Evolutionary conservation across 352 stramenopile species (phyloP).

Genomic region (Pythium phragmitis): DNA sequence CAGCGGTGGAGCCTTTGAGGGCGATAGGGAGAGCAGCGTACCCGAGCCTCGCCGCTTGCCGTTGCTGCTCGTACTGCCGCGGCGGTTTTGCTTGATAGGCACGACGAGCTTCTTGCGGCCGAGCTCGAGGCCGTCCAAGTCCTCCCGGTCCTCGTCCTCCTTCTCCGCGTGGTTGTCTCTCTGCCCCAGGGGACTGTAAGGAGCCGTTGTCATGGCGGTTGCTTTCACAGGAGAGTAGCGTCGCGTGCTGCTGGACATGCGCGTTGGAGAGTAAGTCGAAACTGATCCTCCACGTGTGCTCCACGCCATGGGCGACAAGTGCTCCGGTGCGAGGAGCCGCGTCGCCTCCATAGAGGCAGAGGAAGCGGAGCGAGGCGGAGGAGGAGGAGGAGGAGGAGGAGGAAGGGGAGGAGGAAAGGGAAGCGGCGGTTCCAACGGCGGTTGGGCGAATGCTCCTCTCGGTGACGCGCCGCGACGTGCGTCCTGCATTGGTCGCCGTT

Average conservation of each 20-base stretch:
- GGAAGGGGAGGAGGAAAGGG: background rate
- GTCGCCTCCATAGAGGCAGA: conserved; percentile 3
- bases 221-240: background rate
- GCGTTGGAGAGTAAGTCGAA: background rate
- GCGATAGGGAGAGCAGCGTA: conserved; percentile 1
- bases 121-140: conserved; percentile 12
- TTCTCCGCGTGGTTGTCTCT: background rate
- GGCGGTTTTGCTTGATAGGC: conserved; percentile 4
- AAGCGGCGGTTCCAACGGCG: background rate
- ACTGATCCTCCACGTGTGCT: conserved; percentile 2
- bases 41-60: conserved; percentile 11
- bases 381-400: conserved; percentile 4
- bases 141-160: background rate
- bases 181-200: background rate
- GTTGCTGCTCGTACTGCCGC: background rate
- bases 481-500: conserved; percentile 2
- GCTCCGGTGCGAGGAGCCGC: conserved; percentile 5
- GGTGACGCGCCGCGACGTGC: conserved; percentile 7
- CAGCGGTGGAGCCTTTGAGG: background rate
- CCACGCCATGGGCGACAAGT: conserved; percentile 1
- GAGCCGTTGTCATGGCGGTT: background rate
- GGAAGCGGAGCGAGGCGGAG: background rate
- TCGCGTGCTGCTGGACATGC: background rate
- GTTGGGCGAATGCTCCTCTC: background rate
- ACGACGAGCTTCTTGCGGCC: conserved; percentile 14